phyloP scores from a whole-genome alignment of 306 rosid species.

The Vigna trinervia region DNA sequence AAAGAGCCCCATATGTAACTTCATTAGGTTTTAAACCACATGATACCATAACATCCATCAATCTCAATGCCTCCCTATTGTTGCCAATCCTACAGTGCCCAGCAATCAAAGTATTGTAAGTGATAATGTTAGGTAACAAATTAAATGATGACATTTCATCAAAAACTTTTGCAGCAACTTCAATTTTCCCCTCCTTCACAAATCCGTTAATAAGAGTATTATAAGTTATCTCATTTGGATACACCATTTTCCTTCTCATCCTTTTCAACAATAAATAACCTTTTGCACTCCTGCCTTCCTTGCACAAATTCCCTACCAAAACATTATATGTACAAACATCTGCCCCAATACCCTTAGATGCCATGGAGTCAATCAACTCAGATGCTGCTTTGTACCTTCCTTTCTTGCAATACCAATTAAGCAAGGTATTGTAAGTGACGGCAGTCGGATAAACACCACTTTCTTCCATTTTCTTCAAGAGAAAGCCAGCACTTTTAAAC shows the following conservation, averaged over 20 bases:
- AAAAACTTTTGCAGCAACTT: slow-evolving; percentile 69
- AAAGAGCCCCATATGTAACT: slow-evolving; percentile 65
- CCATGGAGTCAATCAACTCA: slow-evolving; percentile 71
- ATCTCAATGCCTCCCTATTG: slow-evolving; percentile 62
- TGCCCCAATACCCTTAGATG: slow-evolving; percentile 69
- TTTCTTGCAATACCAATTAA: slow-evolving; percentile 78
- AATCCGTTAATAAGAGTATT: slow-evolving; percentile 77
- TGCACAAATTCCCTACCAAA: slow-evolving; percentile 71
- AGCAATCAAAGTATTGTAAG: slow-evolving; percentile 67
- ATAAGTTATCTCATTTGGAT: slow-evolving; percentile 69
- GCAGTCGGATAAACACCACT: slow-evolving; percentile 61
- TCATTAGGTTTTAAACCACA: slow-evolving; percentile 64
- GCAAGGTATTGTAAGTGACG: slow-evolving; percentile 74
- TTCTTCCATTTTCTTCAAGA: slow-evolving; percentile 71
- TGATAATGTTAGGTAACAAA: slow-evolving; percentile 59
- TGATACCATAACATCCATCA: slow-evolving; percentile 66
- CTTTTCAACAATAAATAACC: slow-evolving; percentile 71
- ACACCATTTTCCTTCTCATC: slow-evolving; percentile 71
- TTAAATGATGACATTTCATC: slow-evolving; percentile 61
- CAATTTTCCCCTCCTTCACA: slow-evolving; percentile 78
- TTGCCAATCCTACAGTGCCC: slow-evolving; percentile 62
- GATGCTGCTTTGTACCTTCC: slow-evolving; percentile 66
- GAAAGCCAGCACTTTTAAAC: slow-evolving; percentile 63
- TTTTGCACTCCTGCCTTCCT: slow-evolving; percentile 67
- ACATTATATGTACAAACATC: slow-evolving; percentile 79